Percentiles rank a stretch among this genome's conserved stretches.
These are phyloP conservation scores for Pilatotrama ljubarskyi DNA, from an alignment of 768 basidiomycete genomes.

Conservation along the genomic window DNA sequence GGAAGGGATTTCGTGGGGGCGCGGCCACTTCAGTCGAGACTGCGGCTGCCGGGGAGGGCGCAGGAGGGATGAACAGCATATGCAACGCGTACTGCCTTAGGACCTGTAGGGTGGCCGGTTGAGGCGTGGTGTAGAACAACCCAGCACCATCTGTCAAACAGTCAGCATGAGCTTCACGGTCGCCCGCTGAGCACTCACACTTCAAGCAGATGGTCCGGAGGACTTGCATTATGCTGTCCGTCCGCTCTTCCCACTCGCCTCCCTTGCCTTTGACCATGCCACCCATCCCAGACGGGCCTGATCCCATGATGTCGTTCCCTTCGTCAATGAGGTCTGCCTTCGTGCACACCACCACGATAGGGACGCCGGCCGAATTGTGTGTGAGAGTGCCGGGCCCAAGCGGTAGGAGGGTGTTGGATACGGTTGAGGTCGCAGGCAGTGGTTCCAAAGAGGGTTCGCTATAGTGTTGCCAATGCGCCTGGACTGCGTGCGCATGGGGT, in stretches of 20 bases:
- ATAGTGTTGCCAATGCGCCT: constrained; percentile 88
- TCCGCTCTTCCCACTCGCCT: constrained; percentile 92
- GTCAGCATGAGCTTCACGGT: background rate
- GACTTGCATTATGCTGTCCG: constrained; percentile 95
- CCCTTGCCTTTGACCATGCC: constrained; percentile 92
- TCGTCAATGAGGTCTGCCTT: constrained; percentile 95
- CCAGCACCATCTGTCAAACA: constrained; percentile 75
- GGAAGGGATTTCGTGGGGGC: constrained; percentile 76
- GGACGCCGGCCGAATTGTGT: constrained; percentile 82
- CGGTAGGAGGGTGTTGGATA: constrained; percentile 73
- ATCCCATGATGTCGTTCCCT: constrained; percentile 63
- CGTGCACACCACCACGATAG: constrained; percentile 87
- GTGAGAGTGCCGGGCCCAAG: constrained; percentile 84
- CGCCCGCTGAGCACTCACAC: constrained; percentile 56
- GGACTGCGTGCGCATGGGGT: constrained; percentile 52
- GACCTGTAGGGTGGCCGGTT: constrained; percentile 70
- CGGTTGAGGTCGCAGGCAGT: constrained; percentile 58
- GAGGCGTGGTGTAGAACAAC: constrained; percentile 86
- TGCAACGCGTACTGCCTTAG: constrained; percentile 86
- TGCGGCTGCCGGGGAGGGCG: constrained; percentile 46
- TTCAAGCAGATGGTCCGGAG: constrained; percentile 89
- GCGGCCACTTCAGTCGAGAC: constrained; percentile 39
- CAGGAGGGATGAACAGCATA: constrained; percentile 72
- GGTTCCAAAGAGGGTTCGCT: constrained; percentile 74
- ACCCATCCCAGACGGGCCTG: constrained; percentile 80